Conservation (phyloP, 345 rosid genomes). For the Moricandia arvensis region DNA sequence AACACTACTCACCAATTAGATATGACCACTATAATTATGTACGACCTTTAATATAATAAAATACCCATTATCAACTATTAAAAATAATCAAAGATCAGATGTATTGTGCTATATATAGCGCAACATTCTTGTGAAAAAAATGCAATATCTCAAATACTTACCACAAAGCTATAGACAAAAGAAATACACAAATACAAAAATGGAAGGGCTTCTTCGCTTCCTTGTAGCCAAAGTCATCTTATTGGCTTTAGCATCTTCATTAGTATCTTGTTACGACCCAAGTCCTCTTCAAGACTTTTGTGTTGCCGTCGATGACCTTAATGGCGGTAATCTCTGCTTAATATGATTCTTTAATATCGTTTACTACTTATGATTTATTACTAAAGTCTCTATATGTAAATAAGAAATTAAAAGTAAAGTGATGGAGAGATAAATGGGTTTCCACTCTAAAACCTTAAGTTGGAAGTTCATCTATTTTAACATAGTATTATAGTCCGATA, state of each 20-base stretch:
- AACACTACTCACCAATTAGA: slow-evolving; percentile 10
- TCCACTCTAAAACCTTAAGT: too few relatives aligned
- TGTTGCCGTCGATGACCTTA: slow-evolving; percentile 36
- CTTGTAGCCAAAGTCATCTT: slow-evolving; percentile 29
- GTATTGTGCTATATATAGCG: slow-evolving; percentile 29
- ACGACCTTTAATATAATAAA: background rate
- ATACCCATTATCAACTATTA: slow-evolving; percentile 1
- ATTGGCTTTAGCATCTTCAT: slow-evolving; percentile 34
- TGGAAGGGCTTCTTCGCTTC: slow-evolving; percentile 20
- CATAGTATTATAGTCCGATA: too few relatives aligned
- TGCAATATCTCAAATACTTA: background rate
- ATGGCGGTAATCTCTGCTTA: slow-evolving; percentile 27
- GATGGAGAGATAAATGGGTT: too few relatives aligned
- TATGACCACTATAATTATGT: slow-evolving; percentile 10
- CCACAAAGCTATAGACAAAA: background rate
- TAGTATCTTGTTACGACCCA: slow-evolving; percentile 36
- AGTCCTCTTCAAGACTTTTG: slow-evolving; percentile 46
- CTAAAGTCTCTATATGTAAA: background rate
- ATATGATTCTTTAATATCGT: background rate
- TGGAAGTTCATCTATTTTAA: too few relatives aligned
- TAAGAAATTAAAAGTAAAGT: background rate
- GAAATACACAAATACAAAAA: background rate
- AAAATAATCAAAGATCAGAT: background rate
- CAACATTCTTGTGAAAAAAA: background rate
- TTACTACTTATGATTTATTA: background rate